These are phyloP conservation scores for Ascochyta viciae-villosae DNA, from an alignment of 2,329 filamentous ascomycete genomes.

Conservation along the genomic window DNA sequence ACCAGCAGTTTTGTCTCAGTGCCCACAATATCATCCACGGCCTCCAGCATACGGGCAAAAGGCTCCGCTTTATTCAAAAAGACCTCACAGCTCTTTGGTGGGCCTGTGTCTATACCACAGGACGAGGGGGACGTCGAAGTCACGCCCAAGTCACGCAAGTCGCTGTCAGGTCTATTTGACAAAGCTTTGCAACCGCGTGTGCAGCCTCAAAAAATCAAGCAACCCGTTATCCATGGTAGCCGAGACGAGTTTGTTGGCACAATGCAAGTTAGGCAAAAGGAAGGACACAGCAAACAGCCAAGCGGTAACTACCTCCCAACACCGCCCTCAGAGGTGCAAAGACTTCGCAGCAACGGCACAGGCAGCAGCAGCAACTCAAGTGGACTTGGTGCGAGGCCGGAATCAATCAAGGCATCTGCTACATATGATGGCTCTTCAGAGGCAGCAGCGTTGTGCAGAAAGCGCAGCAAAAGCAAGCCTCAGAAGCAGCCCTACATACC, in stretches of 20 bases:
- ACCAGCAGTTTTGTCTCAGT: conserved; percentile 6
- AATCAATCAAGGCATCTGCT: background rate
- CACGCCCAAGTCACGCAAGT: conserved; percentile 10
- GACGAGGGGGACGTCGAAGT: conserved; percentile 18
- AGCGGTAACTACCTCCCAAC: conserved; percentile 28
- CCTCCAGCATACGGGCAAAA: conserved; percentile 10
- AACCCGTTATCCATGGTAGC: conserved; percentile 18
- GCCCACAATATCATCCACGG: conserved; percentile 16
- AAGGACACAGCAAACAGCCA: conserved; percentile 2
- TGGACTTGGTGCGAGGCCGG: background rate
- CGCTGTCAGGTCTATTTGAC: conserved; percentile 21
- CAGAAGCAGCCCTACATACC: conserved; percentile 20
- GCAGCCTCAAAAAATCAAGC: conserved; percentile 12
- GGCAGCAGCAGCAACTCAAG: conserved; percentile 15
- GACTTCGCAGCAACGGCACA: conserved; percentile 16
- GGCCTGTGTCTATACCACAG: conserved; percentile 27
- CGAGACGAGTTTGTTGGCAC: conserved; percentile 22
- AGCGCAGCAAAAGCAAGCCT: conserved; percentile 14
- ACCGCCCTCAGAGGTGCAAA: conserved; percentile 29
- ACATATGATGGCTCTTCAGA: conserved; percentile 12
- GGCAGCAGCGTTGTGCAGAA: conserved; percentile 15
- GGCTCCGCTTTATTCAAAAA: conserved; percentile 17
- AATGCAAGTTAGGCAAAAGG: conserved; percentile 17
- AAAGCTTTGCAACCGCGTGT: conserved; percentile 18
- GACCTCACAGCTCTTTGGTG: conserved; percentile 19